Evolutionary conservation across 2,329 filamentous ascomycete species (phyloP), one percentile per base, ranked within the genome.

Genomic region (Ceratocystis destructans): DNA sequence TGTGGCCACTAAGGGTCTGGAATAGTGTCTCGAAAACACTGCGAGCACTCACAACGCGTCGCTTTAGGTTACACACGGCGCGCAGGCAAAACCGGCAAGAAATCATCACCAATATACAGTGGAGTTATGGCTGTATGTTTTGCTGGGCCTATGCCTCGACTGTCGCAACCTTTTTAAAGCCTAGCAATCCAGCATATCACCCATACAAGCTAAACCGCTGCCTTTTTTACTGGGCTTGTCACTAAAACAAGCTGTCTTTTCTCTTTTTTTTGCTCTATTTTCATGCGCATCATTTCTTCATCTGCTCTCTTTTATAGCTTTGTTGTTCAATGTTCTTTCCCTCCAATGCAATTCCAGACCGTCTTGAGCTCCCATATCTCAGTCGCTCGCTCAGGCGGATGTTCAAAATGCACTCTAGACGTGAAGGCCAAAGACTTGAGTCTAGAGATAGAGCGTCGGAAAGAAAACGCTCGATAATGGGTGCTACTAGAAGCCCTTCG

Each of bases 311-410:
- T 59, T n/a, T 33, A 22, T 4, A 17, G 8, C 12, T 31, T 25
- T 48, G 44, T n/a, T 17, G 17, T 25, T 48, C 61, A 37, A 63
- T 63, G 61, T 48, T 50, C 20, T 20, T 28, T 33, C 5, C 61
- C 15, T 20, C 61, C 25, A 20, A 17, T n/a, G 44, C 44, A 22
- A n/a, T 20, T 4, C 61, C 61, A 28, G 61, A 31, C n/a, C 22
- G 46, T 25, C 44, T 48, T 25, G 44, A 63, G 44, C 22, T 50
- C n/a, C 61, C 61, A 31, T 63, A 48, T 46, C 61, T 63, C 61
- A 25, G 17, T 45, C 61, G 61, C 44, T 63, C 61, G 12, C 37
- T 63, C 15, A 59, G 55, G n/a, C 55, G 55, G 2, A 37, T 59
- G 55, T 6, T 31, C 15, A 59, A 59, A 31, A 59, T 59, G 55